phyloP scores from a whole-genome alignment of 169 alveolate species.

The Cryptosporidium sp. region DNA sequence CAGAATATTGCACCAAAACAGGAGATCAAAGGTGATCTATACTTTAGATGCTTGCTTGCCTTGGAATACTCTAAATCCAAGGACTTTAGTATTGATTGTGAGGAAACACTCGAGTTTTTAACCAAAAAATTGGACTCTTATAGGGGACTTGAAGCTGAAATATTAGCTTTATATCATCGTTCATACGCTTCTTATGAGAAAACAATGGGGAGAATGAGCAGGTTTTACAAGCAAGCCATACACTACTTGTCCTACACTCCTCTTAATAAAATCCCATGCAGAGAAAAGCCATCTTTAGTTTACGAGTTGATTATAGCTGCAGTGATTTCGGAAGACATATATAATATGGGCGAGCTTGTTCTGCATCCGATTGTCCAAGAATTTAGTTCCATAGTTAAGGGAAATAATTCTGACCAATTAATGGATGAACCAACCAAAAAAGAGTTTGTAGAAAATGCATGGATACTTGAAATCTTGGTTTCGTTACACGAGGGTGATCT shows the following conservation, averaged over 20 bases:
- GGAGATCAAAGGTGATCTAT: slow-evolving; percentile 57
- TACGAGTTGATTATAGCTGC: slow-evolving; percentile 65
- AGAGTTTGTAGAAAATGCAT: slow-evolving; percentile 2
- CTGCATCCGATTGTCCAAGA: slow-evolving; percentile 64
- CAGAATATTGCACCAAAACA: slow-evolving; percentile 57
- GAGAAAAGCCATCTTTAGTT: slow-evolving; percentile 44
- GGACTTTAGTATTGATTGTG: slow-evolving; percentile 23
- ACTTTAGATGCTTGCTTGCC: slow-evolving; percentile 36
- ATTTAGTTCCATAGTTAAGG: slow-evolving; percentile 54
- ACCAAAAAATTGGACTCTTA: slow-evolving; percentile 8
- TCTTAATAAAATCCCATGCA: slow-evolving; percentile 14
- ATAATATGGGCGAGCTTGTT: slow-evolving; percentile 67
- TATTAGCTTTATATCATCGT: slow-evolving; percentile 45
- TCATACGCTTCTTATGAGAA: slow-evolving; percentile 59
- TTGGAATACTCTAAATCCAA: slow-evolving; percentile 13
- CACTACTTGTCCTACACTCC: slow-evolving; percentile 61
- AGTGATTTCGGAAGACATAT: slow-evolving; percentile 50
- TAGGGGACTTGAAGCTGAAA: slow-evolving; percentile 55
- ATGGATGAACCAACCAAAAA: neutral
- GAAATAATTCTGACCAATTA: neutral
- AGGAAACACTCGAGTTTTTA: slow-evolving; percentile 49
- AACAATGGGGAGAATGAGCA: slow-evolving; percentile 53
- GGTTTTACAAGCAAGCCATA: slow-evolving; percentile 45
- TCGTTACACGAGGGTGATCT: slow-evolving; percentile 69
- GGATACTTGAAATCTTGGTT: slow-evolving; percentile 60